These are phyloP conservation scores for Boletus insuetus DNA, from an alignment of 768 basidiomycete genomes.

Conservation along the genomic window DNA sequence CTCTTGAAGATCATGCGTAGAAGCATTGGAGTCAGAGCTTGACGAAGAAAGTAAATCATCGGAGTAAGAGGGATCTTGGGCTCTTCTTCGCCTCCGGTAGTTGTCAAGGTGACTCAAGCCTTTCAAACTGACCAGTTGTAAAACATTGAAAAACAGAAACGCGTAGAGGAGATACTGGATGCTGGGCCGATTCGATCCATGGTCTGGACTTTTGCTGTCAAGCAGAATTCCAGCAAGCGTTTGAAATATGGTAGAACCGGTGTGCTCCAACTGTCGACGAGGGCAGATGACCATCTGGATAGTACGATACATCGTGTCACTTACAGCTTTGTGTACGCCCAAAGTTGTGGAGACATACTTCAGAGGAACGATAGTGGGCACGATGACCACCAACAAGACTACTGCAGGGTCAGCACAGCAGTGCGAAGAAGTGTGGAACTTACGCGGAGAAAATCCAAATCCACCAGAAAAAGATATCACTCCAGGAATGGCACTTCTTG, in stretches of 20 bases:
- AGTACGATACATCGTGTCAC: slow-evolving; percentile 19
- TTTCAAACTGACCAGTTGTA: slow-evolving; percentile 53
- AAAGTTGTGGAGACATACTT: slow-evolving; percentile 78
- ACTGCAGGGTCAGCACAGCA: slow-evolving; percentile 4
- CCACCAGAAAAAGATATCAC: slow-evolving; percentile 62
- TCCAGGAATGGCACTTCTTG: slow-evolving; percentile 57
- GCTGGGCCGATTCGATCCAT: slow-evolving; percentile 5
- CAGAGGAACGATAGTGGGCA: slow-evolving; percentile 64
- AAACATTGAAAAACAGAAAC: slow-evolving; percentile 54
- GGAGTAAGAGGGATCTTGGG: slow-evolving; percentile 11
- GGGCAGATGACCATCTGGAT: neutral
- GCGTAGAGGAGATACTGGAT: slow-evolving; percentile 54
- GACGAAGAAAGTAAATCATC: slow-evolving; percentile 6
- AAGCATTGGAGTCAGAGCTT: neutral
- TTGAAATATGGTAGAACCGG: slow-evolving; percentile 69
- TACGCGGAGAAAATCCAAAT: slow-evolving; percentile 71
- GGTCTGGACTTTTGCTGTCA: slow-evolving; percentile 35
- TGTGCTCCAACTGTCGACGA: slow-evolving; percentile 60
- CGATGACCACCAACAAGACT: slow-evolving; percentile 75
- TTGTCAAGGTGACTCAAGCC: slow-evolving; percentile 48
- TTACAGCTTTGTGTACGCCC: slow-evolving; percentile 75
- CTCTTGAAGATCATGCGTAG: neutral
- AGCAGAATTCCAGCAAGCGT: slow-evolving; percentile 69
- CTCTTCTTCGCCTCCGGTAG: slow-evolving; percentile 33
- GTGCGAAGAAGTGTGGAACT: neutral